Conservation (phyloP, 805 yeast species). For the Myxozyma udenii region DNA sequence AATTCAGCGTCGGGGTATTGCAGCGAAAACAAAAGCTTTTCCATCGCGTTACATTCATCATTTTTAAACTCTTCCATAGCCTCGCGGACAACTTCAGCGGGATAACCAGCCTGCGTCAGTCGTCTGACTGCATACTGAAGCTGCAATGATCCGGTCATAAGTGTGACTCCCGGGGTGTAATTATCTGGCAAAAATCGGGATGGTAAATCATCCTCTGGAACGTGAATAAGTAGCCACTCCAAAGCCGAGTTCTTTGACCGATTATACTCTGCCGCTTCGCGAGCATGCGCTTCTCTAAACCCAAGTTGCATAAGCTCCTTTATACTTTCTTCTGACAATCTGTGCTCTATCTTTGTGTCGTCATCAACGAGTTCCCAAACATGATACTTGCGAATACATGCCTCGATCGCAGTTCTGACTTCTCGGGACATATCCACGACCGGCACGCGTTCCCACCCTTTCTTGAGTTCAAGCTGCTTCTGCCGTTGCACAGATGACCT, state of each 20-base stretch:
- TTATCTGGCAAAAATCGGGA: slow-evolving; percentile 37
- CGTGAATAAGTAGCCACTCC: slow-evolving; percentile 79
- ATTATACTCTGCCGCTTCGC: slow-evolving; percentile 64
- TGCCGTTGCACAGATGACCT: not conserved
- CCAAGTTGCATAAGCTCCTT: slow-evolving; percentile 50
- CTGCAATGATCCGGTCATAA: slow-evolving; percentile 46
- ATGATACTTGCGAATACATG: slow-evolving; percentile 45
- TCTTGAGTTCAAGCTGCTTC: slow-evolving; percentile 33
- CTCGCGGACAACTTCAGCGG: slow-evolving; percentile 58
- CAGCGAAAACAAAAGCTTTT: slow-evolving; percentile 12
- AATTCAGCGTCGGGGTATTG: slow-evolving; percentile 11
- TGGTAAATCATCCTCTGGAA: slow-evolving; percentile 95
- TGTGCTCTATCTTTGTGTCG: not conserved
- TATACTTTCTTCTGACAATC: slow-evolving; percentile 22
- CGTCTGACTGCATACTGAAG: slow-evolving; percentile 58
- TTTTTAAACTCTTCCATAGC: slow-evolving; percentile 45
- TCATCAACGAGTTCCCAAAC: slow-evolving; percentile 30
- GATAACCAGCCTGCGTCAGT: slow-evolving; percentile 65
- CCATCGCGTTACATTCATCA: slow-evolving; percentile 22
- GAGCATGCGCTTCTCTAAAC: slow-evolving; percentile 64
- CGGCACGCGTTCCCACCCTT: slow-evolving; percentile 69
- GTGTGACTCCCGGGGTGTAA: slow-evolving; percentile 34
- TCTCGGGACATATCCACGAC: slow-evolving; percentile 66
- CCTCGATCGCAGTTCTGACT: slow-evolving; percentile 60
- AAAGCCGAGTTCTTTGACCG: slow-evolving; percentile 47